Conservation (phyloP, 208 protist species). For the Wallacemonas sp. region DNA sequence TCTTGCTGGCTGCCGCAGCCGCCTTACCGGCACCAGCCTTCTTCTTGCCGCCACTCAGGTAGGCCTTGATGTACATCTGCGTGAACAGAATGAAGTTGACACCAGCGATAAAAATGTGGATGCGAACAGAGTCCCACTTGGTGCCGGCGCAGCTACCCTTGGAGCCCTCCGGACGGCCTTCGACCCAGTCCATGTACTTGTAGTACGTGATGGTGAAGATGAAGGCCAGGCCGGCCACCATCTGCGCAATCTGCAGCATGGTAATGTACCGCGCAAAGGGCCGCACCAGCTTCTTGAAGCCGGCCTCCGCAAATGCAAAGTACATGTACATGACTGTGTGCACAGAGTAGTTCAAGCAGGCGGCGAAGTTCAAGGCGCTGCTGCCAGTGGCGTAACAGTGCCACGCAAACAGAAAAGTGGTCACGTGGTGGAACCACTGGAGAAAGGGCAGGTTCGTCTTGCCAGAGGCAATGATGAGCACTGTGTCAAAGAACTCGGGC, state of each 20-base stretch:
- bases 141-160: conserved; percentile 58
- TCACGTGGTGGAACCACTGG: conserved; percentile 93
- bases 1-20: neutral
- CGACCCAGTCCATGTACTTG: conserved; percentile 31
- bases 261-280: conserved; percentile 87
- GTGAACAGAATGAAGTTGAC: conserved; percentile 91
- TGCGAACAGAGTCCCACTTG: conserved; percentile 50
- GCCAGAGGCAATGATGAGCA: conserved; percentile 70
- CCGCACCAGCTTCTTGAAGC: conserved; percentile 57
- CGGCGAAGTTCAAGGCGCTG: conserved; percentile 74
- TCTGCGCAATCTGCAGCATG: conserved; percentile 87
- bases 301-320: conserved; percentile 78
- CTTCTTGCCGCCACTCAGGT: conserved; percentile 52
- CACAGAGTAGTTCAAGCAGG: conserved; percentile 93
- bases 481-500: conserved; percentile 86
- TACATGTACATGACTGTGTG: conserved; percentile 96
- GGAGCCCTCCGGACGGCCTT: conserved; percentile 18
- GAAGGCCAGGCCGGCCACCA: conserved; percentile 75
- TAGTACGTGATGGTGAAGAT: conserved; percentile 42
- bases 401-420: conserved; percentile 91
- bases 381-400: conserved; percentile 63
- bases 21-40: conserved; percentile 27
- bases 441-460: conserved; percentile 81
- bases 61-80: conserved; percentile 85
- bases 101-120: conserved; percentile 90